Conservation (phyloP, 139 green algal species). For the Haematococcus lacustris region DNA sequence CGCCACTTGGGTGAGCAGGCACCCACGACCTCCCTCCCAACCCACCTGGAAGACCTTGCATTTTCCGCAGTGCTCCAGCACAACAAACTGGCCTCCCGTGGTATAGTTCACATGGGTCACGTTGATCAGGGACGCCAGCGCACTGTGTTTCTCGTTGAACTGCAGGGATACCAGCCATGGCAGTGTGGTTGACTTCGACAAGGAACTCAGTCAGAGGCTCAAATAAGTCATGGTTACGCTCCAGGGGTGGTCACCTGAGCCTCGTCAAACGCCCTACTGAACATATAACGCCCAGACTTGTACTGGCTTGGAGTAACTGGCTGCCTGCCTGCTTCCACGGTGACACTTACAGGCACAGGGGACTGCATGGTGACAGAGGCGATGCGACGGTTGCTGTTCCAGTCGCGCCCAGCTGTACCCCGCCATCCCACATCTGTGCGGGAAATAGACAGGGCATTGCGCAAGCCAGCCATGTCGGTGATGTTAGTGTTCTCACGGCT, state of each 20-base stretch:
- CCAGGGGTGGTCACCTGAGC: no score
- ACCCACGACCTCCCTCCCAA: no score
- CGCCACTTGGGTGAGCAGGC: no score
- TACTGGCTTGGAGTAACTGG: no score
- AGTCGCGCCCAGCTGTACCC: constrained; percentile 21
- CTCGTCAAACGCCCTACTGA: no score
- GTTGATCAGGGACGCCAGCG: constrained; percentile 32
- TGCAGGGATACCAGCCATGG: not conserved
- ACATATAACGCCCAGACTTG: no score
- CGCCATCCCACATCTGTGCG: constrained; percentile 17
- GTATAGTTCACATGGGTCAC: constrained; percentile 40
- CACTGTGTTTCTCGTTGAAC: constrained; percentile 20
- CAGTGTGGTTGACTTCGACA: not conserved
- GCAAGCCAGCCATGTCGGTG: constrained; percentile 31
- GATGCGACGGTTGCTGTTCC: constrained; percentile 21
- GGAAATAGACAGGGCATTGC: constrained; percentile 27
- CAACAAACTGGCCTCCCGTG: constrained; percentile 1
- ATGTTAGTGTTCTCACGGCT: constrained; percentile 11
- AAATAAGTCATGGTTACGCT: no score
- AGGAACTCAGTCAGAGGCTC: no score
- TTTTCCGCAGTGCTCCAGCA: constrained; percentile 24
- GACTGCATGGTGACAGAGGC: constrained; percentile 36
- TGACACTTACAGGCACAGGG: not conserved
- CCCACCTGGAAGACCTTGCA: constrained; percentile 29
- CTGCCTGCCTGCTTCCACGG: no score